Percentiles rank a stretch among this genome's conserved stretches.
Evolutionary conservation across 305 asterid genomes (phyloP).

Genomic region (Withania somnifera): DNA sequence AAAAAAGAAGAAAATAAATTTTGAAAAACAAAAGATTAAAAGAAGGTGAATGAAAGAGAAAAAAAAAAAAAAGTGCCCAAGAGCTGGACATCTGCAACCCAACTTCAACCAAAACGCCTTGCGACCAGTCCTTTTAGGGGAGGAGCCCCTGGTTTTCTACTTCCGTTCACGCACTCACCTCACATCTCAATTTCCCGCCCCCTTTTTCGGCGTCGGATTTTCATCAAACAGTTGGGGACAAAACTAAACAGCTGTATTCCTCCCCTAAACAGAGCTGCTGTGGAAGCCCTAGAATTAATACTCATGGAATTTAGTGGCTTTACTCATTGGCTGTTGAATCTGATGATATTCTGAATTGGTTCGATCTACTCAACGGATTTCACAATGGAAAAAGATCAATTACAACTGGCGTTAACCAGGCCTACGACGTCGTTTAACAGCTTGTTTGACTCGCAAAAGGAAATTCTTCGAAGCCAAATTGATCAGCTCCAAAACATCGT

Average conservation of each 20-base stretch:
- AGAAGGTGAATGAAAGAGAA: too few species aligned
- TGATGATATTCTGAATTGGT: not conserved
- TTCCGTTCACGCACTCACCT: not conserved
- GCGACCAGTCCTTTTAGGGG: not conserved
- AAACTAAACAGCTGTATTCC: not conserved
- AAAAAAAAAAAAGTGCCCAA: not conserved
- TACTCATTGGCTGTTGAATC: not conserved
- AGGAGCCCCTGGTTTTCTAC: not conserved
- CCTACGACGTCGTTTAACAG: conserved; percentile 40
- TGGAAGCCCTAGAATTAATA: not conserved
- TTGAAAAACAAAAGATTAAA: too few species aligned
- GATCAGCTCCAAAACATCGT: conserved; percentile 68
- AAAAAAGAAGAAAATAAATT: too few species aligned
- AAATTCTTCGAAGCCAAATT: conserved; percentile 52
- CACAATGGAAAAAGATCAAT: conserved; percentile 33
- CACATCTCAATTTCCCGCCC: not conserved
- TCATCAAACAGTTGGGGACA: not conserved
- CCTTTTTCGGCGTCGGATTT: not conserved
- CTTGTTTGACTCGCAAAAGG: conserved; percentile 54
- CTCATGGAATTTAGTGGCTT: not conserved
- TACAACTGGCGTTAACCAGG: conserved; percentile 21
- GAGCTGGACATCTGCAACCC: not conserved
- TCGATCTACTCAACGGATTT: conserved; percentile 1
- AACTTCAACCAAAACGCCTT: not conserved
- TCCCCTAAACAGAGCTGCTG: not conserved